Evolutionary conservation across 108 stramenopile genomes (phyloP), one percentile per base, ranked within the genome.

Genomic region (Nitzschia sp.): DNA sequence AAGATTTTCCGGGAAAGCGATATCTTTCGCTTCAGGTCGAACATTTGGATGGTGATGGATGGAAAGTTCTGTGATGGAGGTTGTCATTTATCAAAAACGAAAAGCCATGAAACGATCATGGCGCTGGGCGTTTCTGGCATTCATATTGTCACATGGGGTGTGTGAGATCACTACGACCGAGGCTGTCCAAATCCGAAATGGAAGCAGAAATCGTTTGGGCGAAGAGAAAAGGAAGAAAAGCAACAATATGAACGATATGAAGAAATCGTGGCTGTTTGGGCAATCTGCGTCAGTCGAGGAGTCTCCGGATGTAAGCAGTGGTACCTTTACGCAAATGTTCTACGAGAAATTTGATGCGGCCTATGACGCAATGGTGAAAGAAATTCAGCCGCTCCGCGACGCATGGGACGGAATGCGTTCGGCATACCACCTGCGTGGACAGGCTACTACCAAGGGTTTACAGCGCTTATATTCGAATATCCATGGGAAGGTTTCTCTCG

Each of bases 381-480:
- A 70, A 48, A 46, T 59, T 28, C 66, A 46, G 24, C 74, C 74
- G 25, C 64, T 65, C 9, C 56, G 57, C 38, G 74, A 75, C 56
- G 42, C 30, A 26, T 68, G 54, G 47, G 66, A 75, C 38, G 74
- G 74, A 17, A 29, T 68, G 0, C 29, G 38, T 13, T 24, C 51
- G 24, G 74, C 74, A 1, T 28, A 59, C 35, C 42, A 67, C 2
- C 26, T 66, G 36, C 64, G 13, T 64, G 64, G 64, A 64, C 38
- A 17, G 74, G 74, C 21, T 75, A 64, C 46, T 75, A 33, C 29
- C 28, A 38, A 2, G 74, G 64, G 11, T 60, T 75, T 61, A 54
- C 28, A 18, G 38, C 21, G 25, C 18, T 75, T 19, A 23, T 75
- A 3, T 58, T 18, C 3, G 55, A 67, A 19, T 66, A 35, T 29